Percentiles rank a stretch among this genome's conserved stretches.
Evolutionary conservation across 192 early-diverging fungal genomes (phyloP).

Genomic region (Umbelopsis ramanniana): DNA sequence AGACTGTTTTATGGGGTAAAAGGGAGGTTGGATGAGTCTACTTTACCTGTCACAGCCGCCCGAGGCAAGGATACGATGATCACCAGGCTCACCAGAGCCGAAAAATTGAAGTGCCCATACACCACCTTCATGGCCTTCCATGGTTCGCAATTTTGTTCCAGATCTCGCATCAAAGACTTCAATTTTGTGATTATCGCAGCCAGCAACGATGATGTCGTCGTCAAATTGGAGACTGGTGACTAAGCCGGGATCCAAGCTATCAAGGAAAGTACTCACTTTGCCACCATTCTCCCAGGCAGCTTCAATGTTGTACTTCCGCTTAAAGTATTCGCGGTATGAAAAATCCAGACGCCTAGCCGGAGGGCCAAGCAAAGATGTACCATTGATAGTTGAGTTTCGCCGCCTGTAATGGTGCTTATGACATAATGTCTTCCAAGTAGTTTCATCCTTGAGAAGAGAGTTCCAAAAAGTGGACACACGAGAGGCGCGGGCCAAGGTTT

Average conservation of each 20-base stretch:
- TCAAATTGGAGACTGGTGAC: conserved; percentile 98
- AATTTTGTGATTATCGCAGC: conserved; percentile 91
- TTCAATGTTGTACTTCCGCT: conserved; percentile 55
- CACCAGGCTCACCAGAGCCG: conserved; percentile 28
- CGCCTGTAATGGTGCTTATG: conserved; percentile 43
- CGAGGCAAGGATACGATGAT: conserved; percentile 78
- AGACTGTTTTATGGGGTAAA: too few species aligned
- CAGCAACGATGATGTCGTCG: conserved; percentile 88
- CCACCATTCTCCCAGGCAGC: conserved; percentile 57
- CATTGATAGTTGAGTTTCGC: conserved; percentile 38
- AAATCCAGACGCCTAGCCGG: conserved; percentile 36
- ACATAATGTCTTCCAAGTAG: conserved; percentile 48
- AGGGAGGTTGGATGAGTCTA: too few species aligned
- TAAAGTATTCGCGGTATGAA: conserved; percentile 60
- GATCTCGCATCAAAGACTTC: conserved; percentile 88
- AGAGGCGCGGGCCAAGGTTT: conserved; percentile 72
- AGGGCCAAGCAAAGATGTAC: conserved; percentile 35
- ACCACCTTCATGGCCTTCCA: conserved; percentile 90
- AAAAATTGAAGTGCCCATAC: conserved; percentile 93
- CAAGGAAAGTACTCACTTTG: conserved; percentile 54
- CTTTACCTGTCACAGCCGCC: conserved; percentile 92
- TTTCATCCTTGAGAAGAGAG: conserved; percentile 55
- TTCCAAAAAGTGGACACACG: conserved; percentile 72
- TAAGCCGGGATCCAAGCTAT: conserved; percentile 57
- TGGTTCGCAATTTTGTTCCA: conserved; percentile 68